phyloP scores from a whole-genome alignment of 164 flowering plant genomes.

The Magnolia sinica region DNA sequence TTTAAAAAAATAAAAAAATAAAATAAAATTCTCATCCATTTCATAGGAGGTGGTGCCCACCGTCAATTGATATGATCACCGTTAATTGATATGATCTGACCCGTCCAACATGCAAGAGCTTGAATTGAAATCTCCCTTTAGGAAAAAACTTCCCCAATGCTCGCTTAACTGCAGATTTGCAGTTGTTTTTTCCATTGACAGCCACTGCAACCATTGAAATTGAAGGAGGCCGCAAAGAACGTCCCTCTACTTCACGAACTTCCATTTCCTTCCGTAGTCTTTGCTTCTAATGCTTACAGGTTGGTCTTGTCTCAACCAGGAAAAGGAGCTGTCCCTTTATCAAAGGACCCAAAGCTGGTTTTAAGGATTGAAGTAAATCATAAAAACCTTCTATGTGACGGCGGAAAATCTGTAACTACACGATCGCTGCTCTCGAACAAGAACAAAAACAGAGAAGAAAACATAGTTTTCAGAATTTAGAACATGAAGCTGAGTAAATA shows the following conservation, averaged over 20 bases:
- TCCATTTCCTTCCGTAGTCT: conserved; percentile 29
- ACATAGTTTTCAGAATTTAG: no score
- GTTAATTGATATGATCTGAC: no score
- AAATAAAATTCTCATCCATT: no score
- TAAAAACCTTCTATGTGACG: no score
- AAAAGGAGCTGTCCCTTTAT: not conserved
- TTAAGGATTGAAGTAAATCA: no score
- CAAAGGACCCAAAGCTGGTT: not conserved
- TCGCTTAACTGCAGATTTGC: conserved; percentile 63
- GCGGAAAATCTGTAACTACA: no score
- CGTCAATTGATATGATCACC: no score
- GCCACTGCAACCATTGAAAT: conserved; percentile 50
- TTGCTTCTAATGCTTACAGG: not conserved
- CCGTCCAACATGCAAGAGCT: conserved; percentile 72
- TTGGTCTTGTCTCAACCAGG: not conserved
- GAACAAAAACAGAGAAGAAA: no score
- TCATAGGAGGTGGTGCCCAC: no score
- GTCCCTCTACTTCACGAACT: conserved; percentile 23
- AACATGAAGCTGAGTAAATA: no score
- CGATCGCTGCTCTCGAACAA: no score
- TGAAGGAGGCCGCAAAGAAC: conserved; percentile 15
- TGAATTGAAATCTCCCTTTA: conserved; percentile 50
- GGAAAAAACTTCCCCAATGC: conserved; percentile 71
- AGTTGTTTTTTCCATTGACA: conserved; percentile 50
- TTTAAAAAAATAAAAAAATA: no score